Base-by-base conservation (phyloP, 495 filamentous ascomycete genomes). In the Penicillium malachiteum region DNA sequence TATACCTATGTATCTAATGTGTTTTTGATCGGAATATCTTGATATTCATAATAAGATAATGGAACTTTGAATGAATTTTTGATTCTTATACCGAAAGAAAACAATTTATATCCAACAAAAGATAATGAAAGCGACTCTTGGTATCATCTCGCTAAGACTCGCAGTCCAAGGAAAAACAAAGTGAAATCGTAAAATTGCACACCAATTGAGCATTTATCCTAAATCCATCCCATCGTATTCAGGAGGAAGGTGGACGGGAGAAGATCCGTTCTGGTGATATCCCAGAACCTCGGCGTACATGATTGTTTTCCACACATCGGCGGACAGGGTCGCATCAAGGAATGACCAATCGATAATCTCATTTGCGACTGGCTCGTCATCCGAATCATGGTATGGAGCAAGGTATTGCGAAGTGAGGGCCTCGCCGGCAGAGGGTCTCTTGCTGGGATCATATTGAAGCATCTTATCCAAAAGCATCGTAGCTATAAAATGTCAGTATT, bases 261-360 rank as follows among this genome's bases (percentile, higher is more conserved):
- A 12, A n/a, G 26, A 2, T 8, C 43, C 43, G 7, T 46, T 11
- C 26, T 46, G 39, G 9, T 52, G 94, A 68, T 96, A 98, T 67
- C 96, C 90, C 62, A 98, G 84, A 63, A 98, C 96, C 69, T 98
- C 94, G 51, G 91, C 92, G 75, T 98, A 97, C 93, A 98, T 98
- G 89, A 97, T 96, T 65, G 96, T 96, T 75, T 97, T 97, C 94
- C 94, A 98, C 5, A 93, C 94, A 63, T 98, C 93, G 18, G 96
- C 89, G 0, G 94, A 91, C 39, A 98, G 76, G 73, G 97, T 90
- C 21, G 92, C 94, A 67, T 98, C 92, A 64, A 96, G 96, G 73
- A 97, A 97, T 13, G 91, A 93, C 94, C 94, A 98, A 68, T 98
- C 94, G 63, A 97, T 96, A 70, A 91, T 92, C 78, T 96, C 91